Evolutionary conservation across 2,329 filamentous ascomycete genomes (phyloP).

Genomic region (Fonsecaea monophora): DNA sequence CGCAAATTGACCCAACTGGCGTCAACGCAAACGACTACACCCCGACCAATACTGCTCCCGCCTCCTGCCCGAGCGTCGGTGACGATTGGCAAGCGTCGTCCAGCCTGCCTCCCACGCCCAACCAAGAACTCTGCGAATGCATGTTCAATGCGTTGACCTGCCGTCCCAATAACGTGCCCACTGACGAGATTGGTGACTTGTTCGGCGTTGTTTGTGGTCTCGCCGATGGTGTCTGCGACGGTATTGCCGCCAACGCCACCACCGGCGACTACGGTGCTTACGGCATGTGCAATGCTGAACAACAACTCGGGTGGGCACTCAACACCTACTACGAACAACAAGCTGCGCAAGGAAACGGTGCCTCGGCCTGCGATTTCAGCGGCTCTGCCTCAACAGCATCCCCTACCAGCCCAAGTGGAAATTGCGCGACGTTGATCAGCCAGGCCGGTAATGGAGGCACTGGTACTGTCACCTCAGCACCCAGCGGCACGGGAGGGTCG

Average conservation of each 20-base stretch:
- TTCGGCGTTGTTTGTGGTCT: constrained; percentile 64
- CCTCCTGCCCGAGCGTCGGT: constrained; percentile 72
- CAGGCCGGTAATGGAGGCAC: constrained; percentile 51
- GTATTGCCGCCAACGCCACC: constrained; percentile 49
- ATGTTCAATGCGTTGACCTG: constrained; percentile 79
- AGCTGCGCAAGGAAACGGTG: constrained; percentile 43
- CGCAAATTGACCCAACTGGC: constrained; percentile 67
- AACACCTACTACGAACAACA: constrained; percentile 55
- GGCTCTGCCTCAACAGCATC: constrained; percentile 50
- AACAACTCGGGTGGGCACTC: constrained; percentile 54
- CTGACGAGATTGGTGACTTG: constrained; percentile 67
- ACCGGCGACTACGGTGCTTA: constrained; percentile 55
- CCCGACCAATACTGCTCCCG: constrained; percentile 72
- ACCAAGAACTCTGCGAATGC: constrained; percentile 80
- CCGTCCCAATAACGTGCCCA: constrained; percentile 64
- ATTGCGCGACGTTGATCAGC: constrained; percentile 48
- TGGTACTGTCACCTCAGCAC: constrained; percentile 48
- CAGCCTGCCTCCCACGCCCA: constrained; percentile 80
- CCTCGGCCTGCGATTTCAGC: constrained; percentile 51
- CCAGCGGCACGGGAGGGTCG: constrained; percentile 43
- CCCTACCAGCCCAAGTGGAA: constrained; percentile 46
- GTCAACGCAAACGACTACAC: constrained; percentile 72
- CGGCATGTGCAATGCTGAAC: constrained; percentile 52
- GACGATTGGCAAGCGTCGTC: constrained; percentile 72
- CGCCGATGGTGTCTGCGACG: constrained; percentile 46